Percentiles rank a stretch among this genome's conserved stretches.
Evolutionary conservation across 2,329 filamentous ascomycete genomes (phyloP).

Genomic region (Ceratocystiopsis sp.): DNA sequence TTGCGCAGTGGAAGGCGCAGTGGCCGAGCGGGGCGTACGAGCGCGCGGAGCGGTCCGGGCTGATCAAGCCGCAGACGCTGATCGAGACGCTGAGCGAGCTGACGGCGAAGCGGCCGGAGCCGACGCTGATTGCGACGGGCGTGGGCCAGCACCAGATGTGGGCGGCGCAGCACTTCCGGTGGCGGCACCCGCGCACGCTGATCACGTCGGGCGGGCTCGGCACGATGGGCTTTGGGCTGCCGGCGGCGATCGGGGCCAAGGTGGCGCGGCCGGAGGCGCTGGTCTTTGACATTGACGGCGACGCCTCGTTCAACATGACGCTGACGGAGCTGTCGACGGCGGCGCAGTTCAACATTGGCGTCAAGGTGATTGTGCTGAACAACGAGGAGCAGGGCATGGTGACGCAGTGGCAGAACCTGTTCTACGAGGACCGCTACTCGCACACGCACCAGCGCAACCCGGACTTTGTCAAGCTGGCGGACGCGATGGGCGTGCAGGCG

Average conservation of each 20-base stretch:
- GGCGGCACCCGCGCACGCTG: conserved; percentile 82
- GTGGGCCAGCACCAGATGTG: conserved; percentile 99
- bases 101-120: conserved; percentile 61
- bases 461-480: conserved; percentile 85
- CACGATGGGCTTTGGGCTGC: conserved; percentile 91
- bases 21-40: conserved; percentile 79
- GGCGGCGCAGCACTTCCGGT: conserved; percentile 91
- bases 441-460: conserved; percentile 92
- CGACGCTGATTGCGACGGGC: conserved; percentile 80
- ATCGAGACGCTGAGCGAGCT: conserved; percentile 82
- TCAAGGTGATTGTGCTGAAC: conserved; percentile 89
- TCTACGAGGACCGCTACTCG: conserved; percentile 84
- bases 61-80: conserved; percentile 88
- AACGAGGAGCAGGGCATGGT: conserved; percentile 99
- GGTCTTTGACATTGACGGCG: conserved; percentile 91
- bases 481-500: conserved; percentile 77
- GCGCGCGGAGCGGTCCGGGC: conserved; percentile 52
- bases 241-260: conserved; percentile 89
- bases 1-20: conserved; percentile 75
- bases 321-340: conserved; percentile 87
- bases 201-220: conserved; percentile 91
- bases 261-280: conserved; percentile 60
- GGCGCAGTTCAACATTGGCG: conserved; percentile 87
- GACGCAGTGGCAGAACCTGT: conserved; percentile 94
- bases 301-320: conserved; percentile 99